Conservation (phyloP, 2,329 filamentous ascomycete species). For the Pseudocercospora musae region DNA sequence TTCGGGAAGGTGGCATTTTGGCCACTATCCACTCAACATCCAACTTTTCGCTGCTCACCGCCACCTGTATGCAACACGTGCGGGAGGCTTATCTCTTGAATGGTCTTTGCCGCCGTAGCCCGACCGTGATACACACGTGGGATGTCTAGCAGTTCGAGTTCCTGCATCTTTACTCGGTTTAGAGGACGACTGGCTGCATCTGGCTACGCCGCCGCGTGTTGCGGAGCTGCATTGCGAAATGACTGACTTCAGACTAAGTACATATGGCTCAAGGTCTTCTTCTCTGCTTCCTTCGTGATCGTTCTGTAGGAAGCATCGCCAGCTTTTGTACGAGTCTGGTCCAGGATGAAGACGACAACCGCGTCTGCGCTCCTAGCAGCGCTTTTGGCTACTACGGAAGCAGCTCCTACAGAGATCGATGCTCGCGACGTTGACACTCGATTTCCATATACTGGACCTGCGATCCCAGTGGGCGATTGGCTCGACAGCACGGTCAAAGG, state of each 20-base stretch:
- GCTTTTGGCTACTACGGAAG: slow-evolving; percentile 6
- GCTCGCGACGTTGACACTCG: slow-evolving; percentile 39
- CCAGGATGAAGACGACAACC: slow-evolving; percentile 12
- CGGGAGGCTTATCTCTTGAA: not conserved
- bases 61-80: not conserved
- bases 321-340: not conserved
- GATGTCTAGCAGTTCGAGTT: not conserved
- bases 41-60: not conserved
- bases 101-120: not conserved
- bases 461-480: slow-evolving; percentile 51
- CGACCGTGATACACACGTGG: not conserved
- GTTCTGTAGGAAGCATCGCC: not conserved
- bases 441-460: slow-evolving; percentile 46
- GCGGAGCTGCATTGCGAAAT: not conserved
- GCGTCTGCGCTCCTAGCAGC: slow-evolving; percentile 9
- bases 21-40: not conserved
- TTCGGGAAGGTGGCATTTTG: not conserved
- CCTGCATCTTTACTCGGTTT: not conserved
- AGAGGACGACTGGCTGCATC: not conserved
- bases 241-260: not conserved
- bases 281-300: not conserved
- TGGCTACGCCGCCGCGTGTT: not conserved
- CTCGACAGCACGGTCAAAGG: slow-evolving; percentile 50
- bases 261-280: not conserved
- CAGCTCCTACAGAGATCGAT: slow-evolving; percentile 6